These are phyloP conservation scores for Solanum etuberosum DNA, from an alignment of 257 asterid species.

Conservation along the genomic window DNA sequence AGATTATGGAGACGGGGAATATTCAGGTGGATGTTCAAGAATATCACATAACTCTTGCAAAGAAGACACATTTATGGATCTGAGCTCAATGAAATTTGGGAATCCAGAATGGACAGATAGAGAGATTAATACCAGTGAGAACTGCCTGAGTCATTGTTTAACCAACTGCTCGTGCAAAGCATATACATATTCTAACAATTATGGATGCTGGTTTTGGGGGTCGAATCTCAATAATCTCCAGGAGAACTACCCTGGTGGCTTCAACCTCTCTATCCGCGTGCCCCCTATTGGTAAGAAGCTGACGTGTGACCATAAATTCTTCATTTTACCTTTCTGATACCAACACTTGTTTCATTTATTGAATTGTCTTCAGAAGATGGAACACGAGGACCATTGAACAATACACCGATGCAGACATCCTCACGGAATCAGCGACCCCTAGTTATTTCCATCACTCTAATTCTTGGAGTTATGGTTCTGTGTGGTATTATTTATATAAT, in stretches of 20 bases:
- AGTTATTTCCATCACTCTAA: background rate
- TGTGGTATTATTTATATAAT: slow-evolving; percentile 12
- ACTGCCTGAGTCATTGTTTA: slow-evolving; percentile 14
- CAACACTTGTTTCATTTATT: background rate
- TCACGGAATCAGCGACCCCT: background rate
- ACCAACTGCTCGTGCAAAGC: slow-evolving; percentile 11
- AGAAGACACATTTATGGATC: background rate
- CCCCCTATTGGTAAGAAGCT: slow-evolving; percentile 6
- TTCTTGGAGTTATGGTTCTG: slow-evolving; percentile 11
- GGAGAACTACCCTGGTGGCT: background rate
- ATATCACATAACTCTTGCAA: background rate
- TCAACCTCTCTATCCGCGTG: slow-evolving; percentile 9
- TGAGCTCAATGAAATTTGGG: background rate
- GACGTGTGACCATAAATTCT: background rate
- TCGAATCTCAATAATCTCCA: slow-evolving; percentile 12
- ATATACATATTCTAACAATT: background rate
- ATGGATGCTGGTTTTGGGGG: slow-evolving; percentile 14
- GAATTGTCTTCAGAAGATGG: background rate
- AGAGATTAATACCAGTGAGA: background rate
- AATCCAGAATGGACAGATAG: background rate
- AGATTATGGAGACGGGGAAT: background rate
- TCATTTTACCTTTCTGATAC: background rate
- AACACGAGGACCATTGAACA: background rate
- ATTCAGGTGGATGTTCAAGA: slow-evolving; percentile 9
- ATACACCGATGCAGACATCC: background rate